Evolutionary conservation across 1,284 basidiomycete species (phyloP).

Genomic region (Heimioporus punctisporus): DNA sequence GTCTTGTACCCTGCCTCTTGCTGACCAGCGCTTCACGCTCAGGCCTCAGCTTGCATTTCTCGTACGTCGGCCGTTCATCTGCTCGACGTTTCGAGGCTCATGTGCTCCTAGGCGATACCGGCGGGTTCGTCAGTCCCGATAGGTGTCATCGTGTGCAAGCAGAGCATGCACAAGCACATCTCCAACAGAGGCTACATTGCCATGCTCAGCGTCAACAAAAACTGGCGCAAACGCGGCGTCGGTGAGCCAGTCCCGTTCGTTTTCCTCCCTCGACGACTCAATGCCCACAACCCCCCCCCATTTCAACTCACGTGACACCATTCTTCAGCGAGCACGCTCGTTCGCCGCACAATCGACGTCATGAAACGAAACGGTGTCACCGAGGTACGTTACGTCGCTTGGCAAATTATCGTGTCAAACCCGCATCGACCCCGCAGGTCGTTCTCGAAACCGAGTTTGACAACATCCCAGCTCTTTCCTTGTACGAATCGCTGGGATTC

Average conservation of each 20-base stretch:
- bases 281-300: slow-evolving; percentile 2
- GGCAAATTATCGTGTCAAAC: too few species aligned
- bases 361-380: slow-evolving; percentile 85
- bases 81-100: neutral
- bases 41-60: slow-evolving; percentile 97
- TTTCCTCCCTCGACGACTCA: neutral
- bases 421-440: slow-evolving; percentile 61
- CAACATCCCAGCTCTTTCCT: slow-evolving; percentile 83
- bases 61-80: slow-evolving; percentile 61
- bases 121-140: slow-evolving; percentile 62
- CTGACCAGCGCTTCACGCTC: slow-evolving; percentile 9
- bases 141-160: slow-evolving; percentile 96
- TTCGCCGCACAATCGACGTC: slow-evolving; percentile 68
- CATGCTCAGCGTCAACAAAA: slow-evolving; percentile 90
- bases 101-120: slow-evolving; percentile 35
- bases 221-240: slow-evolving; percentile 87
- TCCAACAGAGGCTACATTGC: slow-evolving; percentile 95
- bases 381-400: slow-evolving; percentile 70
- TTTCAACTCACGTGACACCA: neutral
- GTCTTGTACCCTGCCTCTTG: neutral
- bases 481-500: slow-evolving; percentile 95
- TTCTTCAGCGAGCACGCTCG: slow-evolving; percentile 28
- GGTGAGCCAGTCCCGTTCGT: slow-evolving; percentile 51
- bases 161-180: slow-evolving; percentile 80
- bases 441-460: slow-evolving; percentile 98